phyloP scores from a whole-genome alignment of 2,329 filamentous ascomycete species.

The Neocucurbitaria cava region DNA sequence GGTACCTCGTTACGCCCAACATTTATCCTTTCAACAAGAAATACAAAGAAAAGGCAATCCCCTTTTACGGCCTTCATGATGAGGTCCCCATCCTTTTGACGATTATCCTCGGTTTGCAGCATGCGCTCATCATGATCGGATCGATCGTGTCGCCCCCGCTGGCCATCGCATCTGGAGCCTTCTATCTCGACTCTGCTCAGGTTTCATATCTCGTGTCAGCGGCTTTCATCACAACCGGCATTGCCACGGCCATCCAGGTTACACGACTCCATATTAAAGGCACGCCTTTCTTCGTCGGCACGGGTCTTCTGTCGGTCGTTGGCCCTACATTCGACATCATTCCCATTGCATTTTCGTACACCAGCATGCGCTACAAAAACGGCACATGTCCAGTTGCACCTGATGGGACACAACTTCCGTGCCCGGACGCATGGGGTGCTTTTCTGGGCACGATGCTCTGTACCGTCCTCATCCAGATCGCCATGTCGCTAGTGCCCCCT shows the following conservation, averaged over 20 bases:
- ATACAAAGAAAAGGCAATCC: constrained; percentile 34
- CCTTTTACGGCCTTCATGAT: constrained; percentile 38
- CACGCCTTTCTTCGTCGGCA: constrained; percentile 39
- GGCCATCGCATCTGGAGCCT: constrained; percentile 37
- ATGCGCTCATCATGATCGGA: constrained; percentile 37
- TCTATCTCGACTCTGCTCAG: constrained; percentile 33
- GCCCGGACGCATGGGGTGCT: constrained; percentile 37
- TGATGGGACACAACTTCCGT: constrained; percentile 30
- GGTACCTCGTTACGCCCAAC: constrained; percentile 36
- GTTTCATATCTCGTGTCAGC: constrained; percentile 36
- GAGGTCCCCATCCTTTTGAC: constrained; percentile 34
- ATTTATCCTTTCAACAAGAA: constrained; percentile 32
- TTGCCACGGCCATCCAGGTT: constrained; percentile 37
- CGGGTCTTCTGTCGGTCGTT: constrained; percentile 34
- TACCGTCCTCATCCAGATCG: constrained; percentile 48
- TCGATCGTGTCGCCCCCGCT: constrained; percentile 39
- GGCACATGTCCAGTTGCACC: constrained; percentile 27
- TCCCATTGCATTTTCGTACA: constrained; percentile 37
- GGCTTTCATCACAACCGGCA: constrained; percentile 38
- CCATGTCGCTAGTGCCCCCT: constrained; percentile 35
- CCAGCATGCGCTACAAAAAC: constrained; percentile 31
- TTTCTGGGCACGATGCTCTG: constrained; percentile 49
- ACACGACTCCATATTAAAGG: constrained; percentile 33
- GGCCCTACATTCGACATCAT: constrained; percentile 40
- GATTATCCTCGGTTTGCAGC: constrained; percentile 38